phyloP scores from a whole-genome alignment of 352 stramenopile genomes.

The Phytopythium kandeliae region DNA sequence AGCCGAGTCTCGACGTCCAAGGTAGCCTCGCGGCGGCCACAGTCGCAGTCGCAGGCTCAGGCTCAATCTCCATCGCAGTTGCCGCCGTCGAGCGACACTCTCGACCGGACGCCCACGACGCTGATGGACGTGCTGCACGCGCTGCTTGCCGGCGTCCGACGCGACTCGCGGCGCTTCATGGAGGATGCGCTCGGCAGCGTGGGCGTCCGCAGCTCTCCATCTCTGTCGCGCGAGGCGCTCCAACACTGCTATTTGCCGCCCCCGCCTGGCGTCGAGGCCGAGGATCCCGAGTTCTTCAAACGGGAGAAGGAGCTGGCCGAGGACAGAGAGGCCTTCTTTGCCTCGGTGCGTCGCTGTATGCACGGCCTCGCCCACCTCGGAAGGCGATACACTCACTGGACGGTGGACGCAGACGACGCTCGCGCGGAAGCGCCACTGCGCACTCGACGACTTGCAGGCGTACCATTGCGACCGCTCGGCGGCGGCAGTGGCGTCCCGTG shows the following conservation, averaged over 20 bases:
- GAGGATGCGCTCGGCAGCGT: conserved; percentile 7
- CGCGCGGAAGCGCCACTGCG: conserved; percentile 42
- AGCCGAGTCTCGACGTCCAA: not conserved
- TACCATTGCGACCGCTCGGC: conserved; percentile 42
- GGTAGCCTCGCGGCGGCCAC: not conserved
- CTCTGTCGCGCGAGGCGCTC: conserved; percentile 15
- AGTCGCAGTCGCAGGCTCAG: no score
- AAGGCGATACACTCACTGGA: not conserved
- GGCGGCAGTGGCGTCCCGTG: conserved; percentile 1
- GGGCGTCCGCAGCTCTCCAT: not conserved
- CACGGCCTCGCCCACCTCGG: not conserved
- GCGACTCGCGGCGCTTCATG: conserved; percentile 28
- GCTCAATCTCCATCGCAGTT: not conserved
- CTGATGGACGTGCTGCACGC: conserved; percentile 43
- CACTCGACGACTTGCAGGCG: conserved; percentile 26
- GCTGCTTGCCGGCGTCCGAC: conserved; percentile 34
- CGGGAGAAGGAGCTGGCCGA: conserved; percentile 15
- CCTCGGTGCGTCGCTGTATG: conserved; percentile 17
- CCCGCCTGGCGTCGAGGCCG: conserved; percentile 14
- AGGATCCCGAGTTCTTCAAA: conserved; percentile 33
- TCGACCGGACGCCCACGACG: conserved; percentile 14
- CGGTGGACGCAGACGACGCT: conserved; percentile 19
- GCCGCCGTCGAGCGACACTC: not conserved
- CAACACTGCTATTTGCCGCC: not conserved
- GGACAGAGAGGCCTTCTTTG: conserved; percentile 17